phyloP scores from a whole-genome alignment of 805 yeast genomes.

The Cephaloascus fragrans region DNA sequence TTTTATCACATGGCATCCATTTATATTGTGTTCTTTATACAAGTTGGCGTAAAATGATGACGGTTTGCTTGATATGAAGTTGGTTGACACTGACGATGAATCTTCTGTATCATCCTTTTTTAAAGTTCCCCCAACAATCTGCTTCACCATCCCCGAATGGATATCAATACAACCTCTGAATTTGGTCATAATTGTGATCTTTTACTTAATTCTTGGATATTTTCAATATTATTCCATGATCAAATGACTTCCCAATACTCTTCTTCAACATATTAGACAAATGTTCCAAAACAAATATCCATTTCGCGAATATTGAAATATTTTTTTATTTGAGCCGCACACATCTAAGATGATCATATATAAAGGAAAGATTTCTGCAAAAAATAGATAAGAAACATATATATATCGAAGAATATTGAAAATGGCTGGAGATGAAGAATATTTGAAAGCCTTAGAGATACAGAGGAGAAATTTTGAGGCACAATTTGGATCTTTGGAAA shows the following conservation, averaged over 20 bases:
- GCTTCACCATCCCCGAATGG: conserved; percentile 92
- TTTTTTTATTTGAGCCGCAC: too few relatives aligned
- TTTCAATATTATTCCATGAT: too few relatives aligned
- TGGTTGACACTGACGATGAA: conserved; percentile 37
- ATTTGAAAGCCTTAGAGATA: conserved; percentile 29
- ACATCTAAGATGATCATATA: too few relatives aligned
- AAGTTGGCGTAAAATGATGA: conserved; percentile 67
- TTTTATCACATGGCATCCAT: conserved; percentile 89
- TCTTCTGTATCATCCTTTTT: conserved; percentile 39
- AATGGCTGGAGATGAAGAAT: conserved; percentile 16
- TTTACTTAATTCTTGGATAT: too few relatives aligned
- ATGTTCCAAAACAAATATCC: too few relatives aligned
- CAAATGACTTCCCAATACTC: too few relatives aligned
- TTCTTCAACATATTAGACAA: too few relatives aligned
- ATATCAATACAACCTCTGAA: conserved; percentile 94
- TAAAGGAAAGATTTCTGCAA: too few relatives aligned
- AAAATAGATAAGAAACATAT: too few relatives aligned
- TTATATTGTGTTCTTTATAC: conserved; percentile 47
- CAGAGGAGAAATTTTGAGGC: conserved; percentile 54
- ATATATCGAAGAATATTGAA: too few relatives aligned
- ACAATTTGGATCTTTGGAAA: conserved; percentile 51
- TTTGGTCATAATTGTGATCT: conserved; percentile 48
- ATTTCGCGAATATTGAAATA: too few relatives aligned
- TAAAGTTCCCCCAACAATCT: conserved; percentile 91
- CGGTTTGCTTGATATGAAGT: conserved; percentile 70